Base-by-base conservation (phyloP, 352 stramenopile genomes). In the Blastocystis sp. region DNA sequence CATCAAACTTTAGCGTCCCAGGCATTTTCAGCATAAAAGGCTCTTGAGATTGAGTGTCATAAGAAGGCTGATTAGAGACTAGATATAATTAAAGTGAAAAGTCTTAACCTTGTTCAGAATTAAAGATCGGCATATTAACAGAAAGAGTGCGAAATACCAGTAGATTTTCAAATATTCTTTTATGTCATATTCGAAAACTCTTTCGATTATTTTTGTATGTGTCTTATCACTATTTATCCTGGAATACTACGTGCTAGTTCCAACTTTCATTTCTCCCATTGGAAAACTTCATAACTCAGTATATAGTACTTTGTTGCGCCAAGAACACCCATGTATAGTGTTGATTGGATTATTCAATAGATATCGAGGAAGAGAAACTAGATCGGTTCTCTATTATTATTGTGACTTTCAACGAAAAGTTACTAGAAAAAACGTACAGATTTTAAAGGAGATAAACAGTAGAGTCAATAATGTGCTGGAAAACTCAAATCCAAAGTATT, bases 401-500 rank as follows among this genome's bases (percentile, higher is more conserved):
- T 39, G 73, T 84, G 11, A 84, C 73, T 47, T 64, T 68, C 29
- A 66, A 84, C 20, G 73, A 84, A 34, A 15, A 23, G 11, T 45
- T 84, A 45, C 73, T 84, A 20, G 55, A 84, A 34, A 84, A 84
- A 64, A 84, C 73, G 54, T 84, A 84, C 50, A 18, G 0, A n/a
- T 45, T 3, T 69, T 34, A n/a, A 20, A 18, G 50, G 15, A 4
- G 8, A 1, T 53, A 0, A 56, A n/a, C 26, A 0, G 20, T 41
- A 87, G 75, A 73, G 61, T 87, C 3, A 53, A 87, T 37, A 87
- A 75, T 75, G 61, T 87, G 43, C 70, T 75, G 34, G 61, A 87
- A 53, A 87, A 73, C 56, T 59, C 66, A 11, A 39, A 39, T 53
- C 9, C 66, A 23, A 11, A 56, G 37, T 41, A 62, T 39, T 54